Conservation (phyloP, 176 grass and related monocot species). For the Aechmea fasciata region DNA sequence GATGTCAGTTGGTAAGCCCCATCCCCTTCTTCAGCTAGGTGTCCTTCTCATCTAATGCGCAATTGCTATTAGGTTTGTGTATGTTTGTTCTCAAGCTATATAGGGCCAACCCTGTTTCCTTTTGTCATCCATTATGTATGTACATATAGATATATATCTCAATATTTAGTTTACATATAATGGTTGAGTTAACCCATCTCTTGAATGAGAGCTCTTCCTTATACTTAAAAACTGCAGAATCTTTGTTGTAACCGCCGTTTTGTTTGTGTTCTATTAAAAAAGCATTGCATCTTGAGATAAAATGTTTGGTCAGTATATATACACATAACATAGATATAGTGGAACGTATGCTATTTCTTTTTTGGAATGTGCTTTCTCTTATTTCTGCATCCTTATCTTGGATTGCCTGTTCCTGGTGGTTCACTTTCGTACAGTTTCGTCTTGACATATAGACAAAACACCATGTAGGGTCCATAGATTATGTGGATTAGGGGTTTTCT, state of each 20-base stretch:
- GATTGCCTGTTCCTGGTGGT: background rate
- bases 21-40: background rate
- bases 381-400: background rate
- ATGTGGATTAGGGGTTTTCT: background rate
- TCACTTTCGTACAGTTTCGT: background rate
- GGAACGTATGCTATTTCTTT: background rate
- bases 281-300: background rate
- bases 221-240: background rate
- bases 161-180: background rate
- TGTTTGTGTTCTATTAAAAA: background rate
- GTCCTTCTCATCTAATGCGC: slow-evolving; percentile 7
- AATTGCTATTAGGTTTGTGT: slow-evolving; percentile 17
- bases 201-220: slow-evolving; percentile 1
- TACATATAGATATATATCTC: slow-evolving; percentile 46
- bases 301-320: background rate
- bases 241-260: background rate
- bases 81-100: slow-evolving; percentile 24
- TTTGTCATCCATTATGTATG: slow-evolving; percentile 17
- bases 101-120: slow-evolving; percentile 20
- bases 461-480: background rate
- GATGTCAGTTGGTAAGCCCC: slow-evolving; percentile 8
- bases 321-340: background rate
- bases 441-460: background rate
- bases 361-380: background rate
- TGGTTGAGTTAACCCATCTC: background rate